Conservation (phyloP, 139 green algal genomes). For the Coelastrella sp. region DNA sequence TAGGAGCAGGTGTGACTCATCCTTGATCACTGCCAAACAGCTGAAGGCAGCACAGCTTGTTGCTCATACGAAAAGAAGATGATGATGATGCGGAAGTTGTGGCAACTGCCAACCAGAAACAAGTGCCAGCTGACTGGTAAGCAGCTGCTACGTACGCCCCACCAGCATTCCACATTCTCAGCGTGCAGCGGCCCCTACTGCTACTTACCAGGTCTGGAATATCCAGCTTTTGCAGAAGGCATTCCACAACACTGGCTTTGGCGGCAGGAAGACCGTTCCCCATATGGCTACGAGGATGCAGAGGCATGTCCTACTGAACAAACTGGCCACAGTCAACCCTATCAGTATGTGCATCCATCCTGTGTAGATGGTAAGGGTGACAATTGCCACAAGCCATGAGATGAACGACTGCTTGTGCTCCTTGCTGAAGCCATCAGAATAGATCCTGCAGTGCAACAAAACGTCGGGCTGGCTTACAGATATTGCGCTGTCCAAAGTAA, state of each 20-base stretch:
- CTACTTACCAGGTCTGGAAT: not conserved
- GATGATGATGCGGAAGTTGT: too few species aligned
- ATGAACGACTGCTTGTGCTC: constrained; percentile 54
- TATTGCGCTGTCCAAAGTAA: too few species aligned
- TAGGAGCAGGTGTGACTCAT: too few species aligned
- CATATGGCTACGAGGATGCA: constrained; percentile 33
- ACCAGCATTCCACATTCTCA: too few species aligned
- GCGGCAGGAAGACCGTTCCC: constrained; percentile 48
- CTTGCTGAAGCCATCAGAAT: constrained; percentile 50
- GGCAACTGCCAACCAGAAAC: too few species aligned
- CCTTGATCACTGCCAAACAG: too few species aligned
- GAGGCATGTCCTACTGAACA: constrained; percentile 48
- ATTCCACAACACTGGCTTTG: constrained; percentile 60
- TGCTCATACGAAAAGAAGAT: too few species aligned
- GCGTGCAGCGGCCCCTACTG: too few species aligned
- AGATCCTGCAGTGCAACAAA: constrained; percentile 48
- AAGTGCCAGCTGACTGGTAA: too few species aligned
- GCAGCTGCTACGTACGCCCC: too few species aligned
- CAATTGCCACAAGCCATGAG: constrained; percentile 44
- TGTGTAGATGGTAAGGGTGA: constrained; percentile 53
- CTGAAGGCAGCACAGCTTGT: too few species aligned
- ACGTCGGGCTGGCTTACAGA: not conserved
- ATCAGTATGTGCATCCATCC: constrained; percentile 64
- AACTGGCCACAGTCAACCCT: constrained; percentile 8
- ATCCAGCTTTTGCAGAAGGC: constrained; percentile 47